phyloP scores from a whole-genome alignment of 73 alveolate species.

The Tetrahymena malaccensis region DNA sequence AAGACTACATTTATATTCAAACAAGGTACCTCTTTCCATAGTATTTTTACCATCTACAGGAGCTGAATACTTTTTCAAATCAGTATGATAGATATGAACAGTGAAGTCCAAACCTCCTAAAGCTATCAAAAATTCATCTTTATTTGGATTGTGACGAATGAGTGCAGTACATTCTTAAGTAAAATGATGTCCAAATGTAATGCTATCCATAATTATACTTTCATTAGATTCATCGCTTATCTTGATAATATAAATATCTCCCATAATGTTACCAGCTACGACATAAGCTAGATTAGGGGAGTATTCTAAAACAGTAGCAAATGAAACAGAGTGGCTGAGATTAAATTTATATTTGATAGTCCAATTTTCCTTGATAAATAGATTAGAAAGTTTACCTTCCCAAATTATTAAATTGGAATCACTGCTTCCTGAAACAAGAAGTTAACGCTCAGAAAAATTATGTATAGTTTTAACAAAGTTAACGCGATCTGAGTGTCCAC shows the following conservation, averaged over 20 bases:
- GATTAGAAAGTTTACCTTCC: background rate
- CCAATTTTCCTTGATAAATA: background rate
- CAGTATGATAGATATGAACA: background rate
- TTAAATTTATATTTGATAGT: background rate
- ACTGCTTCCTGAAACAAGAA: background rate
- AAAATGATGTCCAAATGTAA: background rate
- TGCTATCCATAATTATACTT: background rate
- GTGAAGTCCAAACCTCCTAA: background rate
- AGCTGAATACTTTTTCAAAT: background rate
- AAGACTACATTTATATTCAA: background rate
- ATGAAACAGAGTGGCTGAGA: background rate
- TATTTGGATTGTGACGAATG: background rate
- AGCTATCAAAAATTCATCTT: background rate
- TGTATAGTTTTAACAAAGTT: background rate
- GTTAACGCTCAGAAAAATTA: background rate
- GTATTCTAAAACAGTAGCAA: background rate
- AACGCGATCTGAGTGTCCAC: background rate
- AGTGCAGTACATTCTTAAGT: background rate
- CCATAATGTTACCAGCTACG: background rate
- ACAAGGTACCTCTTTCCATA: background rate
- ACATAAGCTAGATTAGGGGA: background rate
- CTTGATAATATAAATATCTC: background rate
- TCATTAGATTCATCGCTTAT: background rate
- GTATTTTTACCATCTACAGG: background rate
- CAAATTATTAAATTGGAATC: background rate